Evolutionary conservation across 257 asterid genomes (phyloP).

Genomic region (Scutellaria barbata): DNA sequence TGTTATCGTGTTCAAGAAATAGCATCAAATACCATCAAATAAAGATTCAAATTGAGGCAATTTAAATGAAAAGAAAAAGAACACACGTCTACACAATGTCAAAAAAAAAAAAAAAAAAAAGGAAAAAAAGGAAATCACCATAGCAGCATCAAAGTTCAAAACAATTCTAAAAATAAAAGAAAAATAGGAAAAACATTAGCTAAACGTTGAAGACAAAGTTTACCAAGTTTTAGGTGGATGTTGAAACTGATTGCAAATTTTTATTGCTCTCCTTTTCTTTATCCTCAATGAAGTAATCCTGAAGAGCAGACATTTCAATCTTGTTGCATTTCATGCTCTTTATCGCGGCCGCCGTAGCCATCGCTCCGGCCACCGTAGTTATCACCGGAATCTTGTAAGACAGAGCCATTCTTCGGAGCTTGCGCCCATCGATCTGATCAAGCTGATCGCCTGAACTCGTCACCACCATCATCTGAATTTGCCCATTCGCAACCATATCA

Average conservation of each 20-base stretch:
- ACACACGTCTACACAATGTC: not conserved
- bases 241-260: slow-evolving; percentile 54
- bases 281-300: slow-evolving; percentile 71
- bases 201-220: not conserved
- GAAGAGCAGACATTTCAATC: slow-evolving; percentile 89
- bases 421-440: slow-evolving; percentile 88
- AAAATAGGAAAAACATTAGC: not conserved
- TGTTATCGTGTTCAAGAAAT: too few relatives aligned
- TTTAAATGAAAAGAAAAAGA: not conserved
- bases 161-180: not conserved
- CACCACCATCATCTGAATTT: slow-evolving; percentile 91
- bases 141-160: slow-evolving; percentile 25
- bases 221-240: slow-evolving; percentile 35
- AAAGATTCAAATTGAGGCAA: not conserved
- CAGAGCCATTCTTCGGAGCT: slow-evolving; percentile 92
- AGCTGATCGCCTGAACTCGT: slow-evolving; percentile 85
- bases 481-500: slow-evolving; percentile 86
- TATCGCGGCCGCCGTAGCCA: slow-evolving; percentile 95
- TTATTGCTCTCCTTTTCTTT: slow-evolving; percentile 36
- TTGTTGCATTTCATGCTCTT: slow-evolving; percentile 77
- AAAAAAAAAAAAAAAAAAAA: not conserved
- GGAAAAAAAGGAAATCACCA: not conserved
- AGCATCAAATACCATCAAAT: not conserved
- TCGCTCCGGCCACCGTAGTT: slow-evolving; percentile 93
- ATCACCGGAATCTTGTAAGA: slow-evolving; percentile 92